Conservation (phyloP, 352 stramenopile genomes). For the Globisporangium rhizosaccharum region DNA sequence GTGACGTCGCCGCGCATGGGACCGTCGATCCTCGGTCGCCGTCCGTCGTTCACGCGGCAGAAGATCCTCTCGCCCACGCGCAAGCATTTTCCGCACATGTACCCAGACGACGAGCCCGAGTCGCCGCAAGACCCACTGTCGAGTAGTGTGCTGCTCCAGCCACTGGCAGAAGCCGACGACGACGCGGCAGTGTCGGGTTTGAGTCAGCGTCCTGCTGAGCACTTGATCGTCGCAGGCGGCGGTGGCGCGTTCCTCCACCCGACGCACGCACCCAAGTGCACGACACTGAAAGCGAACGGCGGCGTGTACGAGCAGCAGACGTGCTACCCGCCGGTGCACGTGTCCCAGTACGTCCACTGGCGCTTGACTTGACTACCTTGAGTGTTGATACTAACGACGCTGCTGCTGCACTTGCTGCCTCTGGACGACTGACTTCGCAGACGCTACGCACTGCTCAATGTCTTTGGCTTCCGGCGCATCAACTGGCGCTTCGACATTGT, state of each 20-base stretch:
- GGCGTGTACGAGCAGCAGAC: constrained; percentile 66
- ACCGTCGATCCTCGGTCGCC: constrained; percentile 6
- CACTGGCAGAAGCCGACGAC: not conserved
- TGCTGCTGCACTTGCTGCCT: constrained; percentile 1
- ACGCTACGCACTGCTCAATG: constrained; percentile 78
- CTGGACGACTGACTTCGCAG: constrained; percentile 16
- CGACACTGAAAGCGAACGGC: constrained; percentile 57
- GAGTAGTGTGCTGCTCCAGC: not conserved
- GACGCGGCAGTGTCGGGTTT: not conserved
- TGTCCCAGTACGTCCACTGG: constrained; percentile 45
- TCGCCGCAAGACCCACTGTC: not conserved
- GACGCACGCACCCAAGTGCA: constrained; percentile 69
- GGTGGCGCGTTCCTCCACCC: constrained; percentile 88
- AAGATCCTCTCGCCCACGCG: constrained; percentile 35
- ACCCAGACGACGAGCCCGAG: constrained; percentile 18
- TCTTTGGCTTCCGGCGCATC: constrained; percentile 87
- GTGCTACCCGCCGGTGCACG: constrained; percentile 79
- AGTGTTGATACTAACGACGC: not conserved
- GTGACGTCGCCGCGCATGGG: constrained; percentile 13
- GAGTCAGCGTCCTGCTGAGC: constrained; percentile 21
- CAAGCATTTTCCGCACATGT: constrained; percentile 83
- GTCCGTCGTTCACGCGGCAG: constrained; percentile 13
- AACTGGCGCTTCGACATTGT: constrained; percentile 94
- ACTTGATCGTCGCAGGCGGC: constrained; percentile 87
- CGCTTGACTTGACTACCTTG: not conserved